Conservation (phyloP, 1,284 basidiomycete genomes). For the Cryptococcus sp. region DNA sequence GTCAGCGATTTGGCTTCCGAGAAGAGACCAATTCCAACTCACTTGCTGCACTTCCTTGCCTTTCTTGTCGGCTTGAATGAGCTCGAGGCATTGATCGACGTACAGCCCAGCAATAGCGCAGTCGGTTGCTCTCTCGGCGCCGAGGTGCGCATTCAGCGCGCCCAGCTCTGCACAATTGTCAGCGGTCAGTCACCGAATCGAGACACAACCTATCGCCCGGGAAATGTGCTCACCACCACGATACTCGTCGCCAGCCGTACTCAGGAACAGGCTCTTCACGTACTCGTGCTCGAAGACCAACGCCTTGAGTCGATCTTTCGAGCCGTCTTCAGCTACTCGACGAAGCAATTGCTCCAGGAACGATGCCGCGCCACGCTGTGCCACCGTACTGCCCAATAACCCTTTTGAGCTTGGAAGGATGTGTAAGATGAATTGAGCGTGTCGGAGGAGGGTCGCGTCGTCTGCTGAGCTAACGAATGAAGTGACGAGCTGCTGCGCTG, state of each 20-base stretch:
- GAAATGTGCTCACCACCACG: neutral
- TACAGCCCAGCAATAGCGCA: conserved; percentile 29
- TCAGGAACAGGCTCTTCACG: conserved; percentile 20
- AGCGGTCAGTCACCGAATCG: neutral
- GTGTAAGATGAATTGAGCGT: conserved; percentile 29
- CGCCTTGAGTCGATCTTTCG: conserved; percentile 1
- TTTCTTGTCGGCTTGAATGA: conserved; percentile 28
- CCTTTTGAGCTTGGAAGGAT: conserved; percentile 14
- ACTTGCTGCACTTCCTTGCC: conserved; percentile 19
- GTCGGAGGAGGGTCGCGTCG: conserved; percentile 15
- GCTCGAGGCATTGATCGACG: conserved; percentile 22
- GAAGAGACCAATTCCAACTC: conserved; percentile 5
- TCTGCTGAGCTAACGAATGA: conserved; percentile 8
- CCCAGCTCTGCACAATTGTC: conserved; percentile 12
- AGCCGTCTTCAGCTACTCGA: neutral
- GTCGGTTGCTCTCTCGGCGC: conserved; percentile 11
- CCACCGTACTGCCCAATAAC: neutral
- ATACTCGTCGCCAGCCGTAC: neutral
- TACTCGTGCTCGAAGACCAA: conserved; percentile 20
- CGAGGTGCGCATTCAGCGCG: conserved; percentile 10
- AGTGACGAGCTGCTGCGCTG: neutral
- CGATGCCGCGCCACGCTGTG: neutral
- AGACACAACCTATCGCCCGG: neutral
- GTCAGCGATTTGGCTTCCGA: neutral
- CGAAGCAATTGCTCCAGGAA: conserved; percentile 3